Evolutionary conservation across 371 early-diverging fungal species (phyloP).

Genomic region (Lichtheimia hyalospora): DNA sequence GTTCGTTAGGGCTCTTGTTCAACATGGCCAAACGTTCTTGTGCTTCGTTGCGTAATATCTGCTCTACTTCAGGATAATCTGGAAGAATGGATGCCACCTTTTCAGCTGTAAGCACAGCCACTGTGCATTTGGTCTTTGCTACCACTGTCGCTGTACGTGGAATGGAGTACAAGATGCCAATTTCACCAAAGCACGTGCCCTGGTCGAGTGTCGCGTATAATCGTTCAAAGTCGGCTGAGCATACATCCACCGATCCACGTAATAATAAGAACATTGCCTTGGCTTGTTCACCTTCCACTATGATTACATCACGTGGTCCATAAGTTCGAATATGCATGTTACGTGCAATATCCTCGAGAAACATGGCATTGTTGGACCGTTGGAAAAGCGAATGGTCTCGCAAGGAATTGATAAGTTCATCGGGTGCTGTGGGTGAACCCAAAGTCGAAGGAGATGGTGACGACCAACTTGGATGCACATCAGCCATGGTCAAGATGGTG

Average conservation of each 20-base stretch:
- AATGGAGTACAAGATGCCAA: constrained; percentile 80
- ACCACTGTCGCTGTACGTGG: constrained; percentile 82
- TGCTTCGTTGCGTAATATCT: constrained; percentile 55
- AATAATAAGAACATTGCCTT: constrained; percentile 87
- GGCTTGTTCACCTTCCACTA: constrained; percentile 73
- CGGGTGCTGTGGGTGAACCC: constrained; percentile 1
- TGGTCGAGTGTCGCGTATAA: constrained; percentile 69
- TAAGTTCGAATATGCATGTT: constrained; percentile 55
- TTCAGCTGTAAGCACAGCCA: constrained; percentile 65
- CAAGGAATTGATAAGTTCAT: constrained; percentile 34
- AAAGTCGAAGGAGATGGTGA: neutral
- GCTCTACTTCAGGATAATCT: constrained; percentile 59
- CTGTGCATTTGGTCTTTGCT: constrained; percentile 67
- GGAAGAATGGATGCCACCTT: constrained; percentile 47
- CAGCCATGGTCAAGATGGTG: neutral
- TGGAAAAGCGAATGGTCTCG: constrained; percentile 48
- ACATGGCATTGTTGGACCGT: constrained; percentile 37
- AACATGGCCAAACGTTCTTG: constrained; percentile 54
- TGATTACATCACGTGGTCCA: constrained; percentile 61
- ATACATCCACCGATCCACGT: constrained; percentile 78
- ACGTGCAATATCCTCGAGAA: constrained; percentile 36
- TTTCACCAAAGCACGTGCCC: constrained; percentile 80
- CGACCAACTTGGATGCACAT: neutral
- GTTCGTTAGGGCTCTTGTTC: constrained; percentile 18
- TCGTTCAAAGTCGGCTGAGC: constrained; percentile 74